phyloP scores from a whole-genome alignment of 225 moss, liverwort and hornwort species.

The Polytrichum commune region DNA sequence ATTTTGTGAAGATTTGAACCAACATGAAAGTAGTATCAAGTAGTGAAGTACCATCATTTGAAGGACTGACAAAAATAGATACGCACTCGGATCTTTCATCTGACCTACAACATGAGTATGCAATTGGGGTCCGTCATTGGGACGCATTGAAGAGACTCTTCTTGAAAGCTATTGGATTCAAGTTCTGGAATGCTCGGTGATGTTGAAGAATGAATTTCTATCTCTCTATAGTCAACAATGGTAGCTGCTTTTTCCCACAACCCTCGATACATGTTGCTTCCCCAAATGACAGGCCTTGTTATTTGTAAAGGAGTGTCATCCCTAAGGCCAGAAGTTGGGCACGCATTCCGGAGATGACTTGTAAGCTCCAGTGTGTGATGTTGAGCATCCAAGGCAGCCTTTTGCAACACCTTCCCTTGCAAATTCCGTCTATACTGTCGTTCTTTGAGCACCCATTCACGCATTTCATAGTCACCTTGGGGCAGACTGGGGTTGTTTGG shows the following conservation, averaged over 20 bases:
- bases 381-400: constrained; percentile 35
- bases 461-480: constrained; percentile 10
- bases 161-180: too few relatives aligned
- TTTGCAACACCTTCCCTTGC: constrained; percentile 38
- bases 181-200: background rate
- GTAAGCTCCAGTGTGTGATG: constrained; percentile 18
- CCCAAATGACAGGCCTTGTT: constrained; percentile 57
- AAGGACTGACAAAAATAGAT: too few relatives aligned
- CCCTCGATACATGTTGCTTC: constrained; percentile 48
- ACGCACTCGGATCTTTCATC: too few relatives aligned
- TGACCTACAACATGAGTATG: too few relatives aligned
- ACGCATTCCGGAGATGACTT: constrained; percentile 18
- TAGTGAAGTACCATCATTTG: too few relatives aligned
- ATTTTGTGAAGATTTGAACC: too few relatives aligned
- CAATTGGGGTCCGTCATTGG: too few relatives aligned
- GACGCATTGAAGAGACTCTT: too few relatives aligned
- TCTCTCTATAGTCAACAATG: background rate
- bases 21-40: too few relatives aligned
- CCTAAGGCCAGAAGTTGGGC: background rate
- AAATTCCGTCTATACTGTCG: constrained; percentile 35
- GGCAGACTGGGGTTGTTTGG: too few relatives aligned
- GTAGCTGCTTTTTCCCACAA: constrained; percentile 52
- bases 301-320: constrained; percentile 1
- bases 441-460: constrained; percentile 36
- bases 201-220: background rate